Evolutionary conservation across 2,329 filamentous ascomycete species (phyloP), one percentile per base, ranked within the genome.

Genomic region (Sporothrix protearum): DNA sequence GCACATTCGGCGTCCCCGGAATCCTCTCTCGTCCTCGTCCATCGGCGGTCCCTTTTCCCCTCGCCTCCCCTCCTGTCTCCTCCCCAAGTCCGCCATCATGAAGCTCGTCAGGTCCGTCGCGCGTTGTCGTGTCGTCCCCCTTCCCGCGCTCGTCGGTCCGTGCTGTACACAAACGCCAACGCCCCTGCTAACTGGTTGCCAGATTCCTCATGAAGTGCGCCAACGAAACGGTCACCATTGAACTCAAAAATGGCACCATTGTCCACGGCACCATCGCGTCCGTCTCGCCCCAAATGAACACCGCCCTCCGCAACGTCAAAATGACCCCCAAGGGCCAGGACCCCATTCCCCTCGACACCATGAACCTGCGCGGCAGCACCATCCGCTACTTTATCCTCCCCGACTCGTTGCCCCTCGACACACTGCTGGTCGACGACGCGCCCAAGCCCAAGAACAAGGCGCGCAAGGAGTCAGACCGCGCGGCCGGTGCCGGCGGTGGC

Each of bases 391-490:
- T 92, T 81, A 97, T 99, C 80, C 91, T 99, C 12, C 96, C 96
- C 71, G 96, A 99, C 84, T 96, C 92, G 75, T 87, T 99, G 78
- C 95, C 95, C 51, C 88, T 99, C 75, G 96, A 99, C 82, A 97
- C 95, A 53, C 87, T 99, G 69, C 87, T 99, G 74, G 94, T 99
- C 77, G 96, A 99, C 81, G 96, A 99, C 83, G 90, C 93, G 78
- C 94, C 95, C 68, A 99, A 99, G 86, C 95, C 96, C 73, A 98
- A 98, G 91, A 99, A 99, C 85, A 99, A 99, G 89, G 95, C 96
- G 33, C 89, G 95, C 80, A 99, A 99, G 87, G 96, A 98, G 84
- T 87, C 86, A 42, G 87, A 88, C 72, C 84, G 90, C 64, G 87
- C 88, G 59, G 84, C 80, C 36, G 86, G 88, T 72, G 82, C 86